phyloP scores from a whole-genome alignment of 805 yeast species.

The Yarrowia divulgata region DNA sequence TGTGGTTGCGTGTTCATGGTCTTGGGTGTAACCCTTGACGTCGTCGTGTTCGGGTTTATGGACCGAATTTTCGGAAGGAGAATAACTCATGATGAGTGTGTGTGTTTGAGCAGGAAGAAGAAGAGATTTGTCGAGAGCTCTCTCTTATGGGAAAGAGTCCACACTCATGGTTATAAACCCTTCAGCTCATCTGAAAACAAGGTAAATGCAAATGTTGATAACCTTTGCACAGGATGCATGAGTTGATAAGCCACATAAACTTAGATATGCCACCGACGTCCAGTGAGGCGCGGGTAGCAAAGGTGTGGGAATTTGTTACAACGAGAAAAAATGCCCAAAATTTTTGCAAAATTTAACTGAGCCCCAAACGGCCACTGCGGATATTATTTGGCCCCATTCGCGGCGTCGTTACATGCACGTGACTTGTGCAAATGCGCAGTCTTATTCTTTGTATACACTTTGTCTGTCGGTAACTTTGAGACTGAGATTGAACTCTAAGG shows the following conservation, averaged over 20 bases:
- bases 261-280: not conserved
- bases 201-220: conserved; percentile 15
- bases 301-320: not conserved
- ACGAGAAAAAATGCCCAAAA: not conserved
- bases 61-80: conserved; percentile 24
- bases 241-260: conserved; percentile 37
- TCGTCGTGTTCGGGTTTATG: conserved; percentile 10
- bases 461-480: conserved; percentile 34
- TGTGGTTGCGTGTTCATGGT: conserved; percentile 28
- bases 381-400: too few relatives aligned
- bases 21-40: conserved; percentile 7
- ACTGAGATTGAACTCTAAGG: conserved; percentile 31
- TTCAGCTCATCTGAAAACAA: conserved; percentile 30
- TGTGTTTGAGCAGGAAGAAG: not conserved
- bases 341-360: not conserved
- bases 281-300: not conserved
- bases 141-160: not conserved
- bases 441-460: conserved; percentile 16
- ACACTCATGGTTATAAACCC: conserved; percentile 18
- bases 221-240: conserved; percentile 7
- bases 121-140: conserved; percentile 1
- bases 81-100: conserved; percentile 24
- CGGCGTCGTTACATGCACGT: conserved; percentile 1
- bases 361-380: not conserved
- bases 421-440: conserved; percentile 39